A percentile compares a stretch with the other conserved stretches of the same genome.
Evolutionary conservation across 495 filamentous ascomycete genomes (phyloP).

Genomic region (Daldinia vernicosa): DNA sequence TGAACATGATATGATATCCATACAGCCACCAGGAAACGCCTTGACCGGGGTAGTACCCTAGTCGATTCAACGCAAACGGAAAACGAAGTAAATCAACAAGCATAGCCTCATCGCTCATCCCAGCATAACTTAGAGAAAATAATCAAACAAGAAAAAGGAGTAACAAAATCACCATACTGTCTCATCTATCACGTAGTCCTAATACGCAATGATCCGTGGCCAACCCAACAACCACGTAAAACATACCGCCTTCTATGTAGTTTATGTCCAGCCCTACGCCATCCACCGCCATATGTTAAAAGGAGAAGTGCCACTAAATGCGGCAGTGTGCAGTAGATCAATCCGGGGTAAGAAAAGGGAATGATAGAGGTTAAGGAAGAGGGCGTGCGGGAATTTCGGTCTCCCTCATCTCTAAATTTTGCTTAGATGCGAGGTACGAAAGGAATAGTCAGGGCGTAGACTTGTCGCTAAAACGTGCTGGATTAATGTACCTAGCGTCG

Average conservation of each 20-base stretch:
- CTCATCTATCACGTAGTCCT: slow-evolving; percentile 12
- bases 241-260: slow-evolving; percentile 20
- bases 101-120: slow-evolving; percentile 37
- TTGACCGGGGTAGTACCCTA: neutral
- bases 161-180: slow-evolving; percentile 15
- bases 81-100: slow-evolving; percentile 3
- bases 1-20: slow-evolving; percentile 11
- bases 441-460: neutral
- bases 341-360: slow-evolving; percentile 23
- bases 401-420: neutral
- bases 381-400: neutral
- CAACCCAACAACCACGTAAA: slow-evolving; percentile 4
- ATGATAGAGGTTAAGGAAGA: slow-evolving; percentile 2
- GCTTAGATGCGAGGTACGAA: neutral
- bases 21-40: slow-evolving; percentile 21
- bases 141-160: neutral
- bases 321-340: slow-evolving; percentile 5
- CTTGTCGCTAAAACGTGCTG: slow-evolving; percentile 1
- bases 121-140: neutral
- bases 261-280: slow-evolving; percentile 36
- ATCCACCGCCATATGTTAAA: slow-evolving; percentile 13
- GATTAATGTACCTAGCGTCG: neutral
- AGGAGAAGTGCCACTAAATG: slow-evolving; percentile 5
- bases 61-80: slow-evolving; percentile 1
- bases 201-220: slow-evolving; percentile 23